Percentiles rank a stretch among this genome's conserved stretches.
Evolutionary conservation across 2,329 filamentous ascomycete genomes (phyloP).

Genomic region (Xenosphaeropsis pyriputrescens): DNA sequence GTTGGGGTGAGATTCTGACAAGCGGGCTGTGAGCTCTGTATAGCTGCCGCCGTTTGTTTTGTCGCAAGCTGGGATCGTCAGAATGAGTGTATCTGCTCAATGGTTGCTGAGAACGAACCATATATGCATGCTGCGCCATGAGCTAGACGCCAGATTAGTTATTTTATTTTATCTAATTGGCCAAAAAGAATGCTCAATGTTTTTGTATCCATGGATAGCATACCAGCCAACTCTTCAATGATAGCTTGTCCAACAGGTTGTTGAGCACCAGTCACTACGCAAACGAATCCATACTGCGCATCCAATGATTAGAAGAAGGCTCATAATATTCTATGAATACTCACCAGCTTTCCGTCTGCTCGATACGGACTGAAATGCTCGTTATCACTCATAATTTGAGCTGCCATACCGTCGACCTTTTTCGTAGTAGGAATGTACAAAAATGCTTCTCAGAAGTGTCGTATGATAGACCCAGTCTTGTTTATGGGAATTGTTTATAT

Average conservation of each 20-base stretch:
- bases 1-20: slow-evolving; percentile 30
- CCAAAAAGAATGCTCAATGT: background rate
- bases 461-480: too few species aligned
- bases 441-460: too few species aligned
- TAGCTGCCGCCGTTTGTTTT: slow-evolving; percentile 24
- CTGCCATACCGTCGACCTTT: background rate
- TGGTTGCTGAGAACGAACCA: slow-evolving; percentile 16
- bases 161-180: too few species aligned
- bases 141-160: slow-evolving; percentile 22
- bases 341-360: slow-evolving; percentile 14
- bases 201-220: slow-evolving; percentile 4
- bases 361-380: slow-evolving; percentile 14
- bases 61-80: slow-evolving; percentile 27
- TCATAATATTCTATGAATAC: slow-evolving; percentile 1
- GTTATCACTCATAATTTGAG: background rate
- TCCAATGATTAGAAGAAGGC: background rate
- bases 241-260: slow-evolving; percentile 46
- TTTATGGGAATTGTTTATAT: too few species aligned
- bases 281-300: slow-evolving; percentile 46
- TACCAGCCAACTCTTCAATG: slow-evolving; percentile 41
- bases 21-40: slow-evolving; percentile 22
- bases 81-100: too few species aligned
- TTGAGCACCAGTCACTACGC: slow-evolving; percentile 46
- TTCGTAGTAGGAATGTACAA: too few species aligned
- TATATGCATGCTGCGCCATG: slow-evolving; percentile 52